Evolutionary conservation across 83 land plant genomes (phyloP).

Genomic region (Thuja plicata): DNA sequence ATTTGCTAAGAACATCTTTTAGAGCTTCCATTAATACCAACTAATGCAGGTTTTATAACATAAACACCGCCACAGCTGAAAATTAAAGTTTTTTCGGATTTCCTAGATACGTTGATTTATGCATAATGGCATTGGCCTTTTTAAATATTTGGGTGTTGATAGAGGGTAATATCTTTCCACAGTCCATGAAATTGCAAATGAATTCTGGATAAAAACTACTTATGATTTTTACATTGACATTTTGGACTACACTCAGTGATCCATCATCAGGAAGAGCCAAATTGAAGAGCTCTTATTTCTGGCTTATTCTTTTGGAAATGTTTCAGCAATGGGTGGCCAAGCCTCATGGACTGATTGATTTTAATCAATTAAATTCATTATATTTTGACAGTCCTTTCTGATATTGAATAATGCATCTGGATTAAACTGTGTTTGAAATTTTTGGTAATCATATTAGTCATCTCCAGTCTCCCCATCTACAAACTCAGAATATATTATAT

Average conservation of each 20-base stretch:
- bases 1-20: neutral
- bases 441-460: neutral
- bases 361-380: too few relatives aligned
- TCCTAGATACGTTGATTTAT: neutral
- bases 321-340: neutral
- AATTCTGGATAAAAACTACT: too few relatives aligned
- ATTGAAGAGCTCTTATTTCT: neutral
- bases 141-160: neutral
- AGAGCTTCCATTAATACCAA: neutral
- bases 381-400: too few relatives aligned
- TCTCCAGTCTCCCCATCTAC: neutral
- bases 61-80: neutral
- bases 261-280: neutral
- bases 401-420: too few relatives aligned
- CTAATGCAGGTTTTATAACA: neutral
- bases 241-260: too few relatives aligned
- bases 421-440: too few relatives aligned
- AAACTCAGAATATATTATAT: neutral
- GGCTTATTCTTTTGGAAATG: neutral
- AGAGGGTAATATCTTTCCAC: too few relatives aligned
- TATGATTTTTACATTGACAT: too few relatives aligned
- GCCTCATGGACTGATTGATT: neutral
- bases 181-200: too few relatives aligned
- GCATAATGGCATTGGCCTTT: neutral
- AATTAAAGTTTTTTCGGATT: neutral